Base-by-base conservation (phyloP, 2,329 filamentous ascomycete genomes). In the Xylariaceae sp. region DNA sequence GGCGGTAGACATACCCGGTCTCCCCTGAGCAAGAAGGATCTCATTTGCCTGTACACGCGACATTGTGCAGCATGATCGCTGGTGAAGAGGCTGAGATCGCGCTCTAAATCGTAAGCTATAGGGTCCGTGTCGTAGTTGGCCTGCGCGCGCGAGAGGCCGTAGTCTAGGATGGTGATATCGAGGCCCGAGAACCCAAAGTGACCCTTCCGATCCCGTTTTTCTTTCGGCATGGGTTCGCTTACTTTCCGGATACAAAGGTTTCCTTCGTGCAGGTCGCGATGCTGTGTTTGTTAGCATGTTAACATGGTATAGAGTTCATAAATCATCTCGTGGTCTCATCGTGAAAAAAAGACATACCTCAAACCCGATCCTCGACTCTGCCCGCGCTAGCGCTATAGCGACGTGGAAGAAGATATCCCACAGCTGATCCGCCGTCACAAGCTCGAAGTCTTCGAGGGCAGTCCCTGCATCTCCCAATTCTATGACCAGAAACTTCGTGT, bases 401-500 rank as follows among this genome's bases (percentile, higher is more conserved):
- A 83, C 76, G 12, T 82, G 74, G 31, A 86, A 72, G 58, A 86
- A 83, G 2, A 85, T 75, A 53, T 86, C 83, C 82, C 83, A 86
- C 3, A 86, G 62, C 60, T 85, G 78, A 51, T 73, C 73, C 27
- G 74, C 70, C 1, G 68, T 73, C 2, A 65, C 67, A 19, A 85
- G 63, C n/a, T 73, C 62, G 64, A 81, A 80, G 48, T 85, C 79
- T 51, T 86, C 83, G 5, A 86, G 68, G 0, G 81, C 80, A 1
- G 67, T 75, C 1, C 83, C 83, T 0, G 83, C 83, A 62, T 86
- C 83, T 0, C 82, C 83, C 3, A 86, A 70, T 67, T 86, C 83
- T 0, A 86, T 77, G 0, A 83, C 81, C 3, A 86, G 65, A 53
- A 86, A 86, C 19, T 71, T 74, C 1, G 82, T 84, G 26, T 75